Evolutionary conservation across 2,329 filamentous ascomycete species (phyloP), one percentile per base, ranked within the genome.

Genomic region (Raffaelea arxii): DNA sequence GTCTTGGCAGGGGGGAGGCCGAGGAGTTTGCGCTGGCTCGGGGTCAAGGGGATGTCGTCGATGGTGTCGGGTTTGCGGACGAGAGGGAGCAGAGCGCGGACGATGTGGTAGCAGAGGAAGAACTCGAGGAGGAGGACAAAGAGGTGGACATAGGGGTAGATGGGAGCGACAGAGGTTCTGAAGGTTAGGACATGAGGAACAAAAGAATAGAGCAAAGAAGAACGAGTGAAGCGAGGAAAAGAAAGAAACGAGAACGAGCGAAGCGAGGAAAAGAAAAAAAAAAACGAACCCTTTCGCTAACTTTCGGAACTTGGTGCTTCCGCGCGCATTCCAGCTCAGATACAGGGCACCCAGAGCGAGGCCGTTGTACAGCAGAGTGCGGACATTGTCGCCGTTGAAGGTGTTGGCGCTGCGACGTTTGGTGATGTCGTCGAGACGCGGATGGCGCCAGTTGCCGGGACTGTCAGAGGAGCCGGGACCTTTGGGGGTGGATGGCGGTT

Each of bases 371-470:
- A 79, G 60, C 44, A 94, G 79, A 45, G 73, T 77, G 50, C 72
- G 76, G 42, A 92, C 66, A 54, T 95, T 91, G 60, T 77, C 78
- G 55, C 90, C 81, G 47, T 82, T 80, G 62, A 97, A 95, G 41
- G 75, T 85, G 14, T 81, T 80, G 19, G 82, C 82, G 62, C 86
- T 82, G 60, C 89, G 86, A 44, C 92, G 81, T 52, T 77, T 77
- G 16, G 85, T 80, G 60, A 98, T 94, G 65, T 97, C 91, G 58
- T 88, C 77, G 53, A 96, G 75, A 52, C 84, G 81, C 27, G 92
- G 92, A 63, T 98, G 92, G 59, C 82, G 79, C 91, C 92, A 98
- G 60, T 82, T 87, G 46, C 91, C 90, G 6, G 86, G 77, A 56
- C 75, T 79, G 45, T 79, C 76, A n/a, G n/a, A n/a, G n/a, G n/a